A percentile compares a stretch with the other conserved stretches of the same genome.
These are phyloP conservation scores for Lactifluus rugatus DNA, from an alignment of 768 basidiomycete genomes.

Conservation along the genomic window DNA sequence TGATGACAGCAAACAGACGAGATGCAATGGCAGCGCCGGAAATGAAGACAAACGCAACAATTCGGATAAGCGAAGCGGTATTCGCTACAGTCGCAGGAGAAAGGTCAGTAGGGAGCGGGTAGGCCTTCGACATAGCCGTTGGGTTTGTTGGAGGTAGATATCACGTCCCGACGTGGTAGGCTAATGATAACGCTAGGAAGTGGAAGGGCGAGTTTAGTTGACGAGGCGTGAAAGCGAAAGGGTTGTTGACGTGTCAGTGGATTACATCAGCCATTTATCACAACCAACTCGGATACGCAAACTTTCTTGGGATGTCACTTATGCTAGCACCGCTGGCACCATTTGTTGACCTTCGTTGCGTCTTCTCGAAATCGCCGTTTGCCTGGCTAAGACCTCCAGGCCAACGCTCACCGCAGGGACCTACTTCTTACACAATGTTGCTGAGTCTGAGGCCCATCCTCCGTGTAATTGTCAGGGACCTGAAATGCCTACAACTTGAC, in stretches of 20 bases:
- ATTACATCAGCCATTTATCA: not conserved
- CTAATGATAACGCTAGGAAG: not conserved
- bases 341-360: no score
- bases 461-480: not conserved
- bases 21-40: slow-evolving; percentile 93
- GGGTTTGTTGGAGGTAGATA: not conserved
- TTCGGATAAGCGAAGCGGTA: slow-evolving; percentile 82
- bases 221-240: no score
- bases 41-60: slow-evolving; percentile 83
- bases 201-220: not conserved
- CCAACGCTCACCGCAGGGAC: no score
- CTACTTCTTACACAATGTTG: no score
- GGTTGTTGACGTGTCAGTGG: not conserved
- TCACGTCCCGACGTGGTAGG: not conserved
- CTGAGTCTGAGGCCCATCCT: not conserved
- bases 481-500: no score
- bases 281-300: no score
- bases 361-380: no score
- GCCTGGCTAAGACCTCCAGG: no score
- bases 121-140: slow-evolving; percentile 61
- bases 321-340: no score
- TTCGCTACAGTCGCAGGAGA: slow-evolving; percentile 71
- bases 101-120: slow-evolving; percentile 59
- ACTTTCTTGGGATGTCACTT: no score
- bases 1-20: slow-evolving; percentile 92